Base-by-base conservation (phyloP, 352 stramenopile species). In the Paralagenidium karlingii region DNA sequence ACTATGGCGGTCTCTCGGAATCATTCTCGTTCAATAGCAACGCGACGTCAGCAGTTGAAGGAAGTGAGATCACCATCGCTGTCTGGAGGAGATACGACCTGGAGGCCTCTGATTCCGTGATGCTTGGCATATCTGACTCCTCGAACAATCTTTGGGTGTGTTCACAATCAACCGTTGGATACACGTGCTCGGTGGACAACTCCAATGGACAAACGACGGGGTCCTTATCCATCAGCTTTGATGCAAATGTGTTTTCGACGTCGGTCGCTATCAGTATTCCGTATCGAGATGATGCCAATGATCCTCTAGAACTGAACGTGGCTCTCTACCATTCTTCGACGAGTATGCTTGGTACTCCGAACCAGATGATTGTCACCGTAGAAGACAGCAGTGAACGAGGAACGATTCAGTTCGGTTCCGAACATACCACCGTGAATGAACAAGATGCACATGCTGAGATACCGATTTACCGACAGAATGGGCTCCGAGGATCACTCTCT, bases 321-420 rank as follows among this genome's bases (percentile, higher is more conserved):
- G 28, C 34, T 12, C 26, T 74, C 3, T 27, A 34, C 11, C 38
- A 39, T 12, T 42, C 54, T 15, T 39, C 56, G 3, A 16, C 12
- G 1, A 68, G 52, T 26, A 19, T 29, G 1, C 19, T 73, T 2
- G 47, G 25, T 16, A 6, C 32, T 1, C 38, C 44, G 0, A 45
- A 47, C 5, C 41, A 38, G 13, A 33, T 47, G 13, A 42, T 34
- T 8, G 47, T 78, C 1, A 16, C 41, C 11, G 54, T 69, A 5
- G 13, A 58, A 20, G 61, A 71, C 39, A 52, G 68, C 26, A 40
- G 49, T 5, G 60, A 74, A 25, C 52, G 57, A 26, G 58, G 60
- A 8, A 18, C 47, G 0, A 44, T 80, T 7, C 16, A 3, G 0
- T 76, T 80, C 32, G 26, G 27, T 0, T 39, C 19, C 9, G 32